A percentile compares a stretch with the other conserved stretches of the same genome.
Conservation (phyloP, 2,329 filamentous ascomycete genomes). For the Colletotrichum sublineola region DNA sequence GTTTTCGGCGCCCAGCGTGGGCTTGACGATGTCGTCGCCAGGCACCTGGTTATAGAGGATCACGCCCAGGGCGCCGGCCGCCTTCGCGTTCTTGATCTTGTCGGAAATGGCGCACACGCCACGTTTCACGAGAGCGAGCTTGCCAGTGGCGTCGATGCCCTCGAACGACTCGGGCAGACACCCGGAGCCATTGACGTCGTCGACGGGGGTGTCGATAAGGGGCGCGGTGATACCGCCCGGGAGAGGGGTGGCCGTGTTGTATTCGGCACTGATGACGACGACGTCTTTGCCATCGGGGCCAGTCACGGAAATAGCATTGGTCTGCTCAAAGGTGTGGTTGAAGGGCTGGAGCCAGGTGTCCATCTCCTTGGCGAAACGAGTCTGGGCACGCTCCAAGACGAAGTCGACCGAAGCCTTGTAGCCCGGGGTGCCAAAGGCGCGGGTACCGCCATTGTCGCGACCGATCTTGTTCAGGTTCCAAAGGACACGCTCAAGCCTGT, state of each 20-base stretch:
- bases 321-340: constrained; percentile 56
- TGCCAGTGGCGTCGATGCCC: constrained; percentile 57
- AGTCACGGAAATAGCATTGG: constrained; percentile 56
- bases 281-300: constrained; percentile 61
- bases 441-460: constrained; percentile 62
- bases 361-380: constrained; percentile 53
- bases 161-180: constrained; percentile 59
- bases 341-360: constrained; percentile 57
- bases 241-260: constrained; percentile 60
- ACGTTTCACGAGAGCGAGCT: constrained; percentile 60
- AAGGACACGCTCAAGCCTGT: constrained; percentile 61
- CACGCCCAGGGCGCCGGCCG: constrained; percentile 57
- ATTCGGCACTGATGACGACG: constrained; percentile 57
- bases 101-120: constrained; percentile 57
- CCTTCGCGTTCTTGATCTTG: constrained; percentile 59
- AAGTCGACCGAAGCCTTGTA: constrained; percentile 65
- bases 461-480: constrained; percentile 62
- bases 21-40: constrained; percentile 57
- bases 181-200: constrained; percentile 54
- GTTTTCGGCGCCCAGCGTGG: constrained; percentile 65
- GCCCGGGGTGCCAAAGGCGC: constrained; percentile 65
- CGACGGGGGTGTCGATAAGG: constrained; percentile 54
- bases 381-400: constrained; percentile 54
- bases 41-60: constrained; percentile 73
- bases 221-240: constrained; percentile 52